Conservation (phyloP, 352 stramenopile genomes). For the Phytopythium sindhum region DNA sequence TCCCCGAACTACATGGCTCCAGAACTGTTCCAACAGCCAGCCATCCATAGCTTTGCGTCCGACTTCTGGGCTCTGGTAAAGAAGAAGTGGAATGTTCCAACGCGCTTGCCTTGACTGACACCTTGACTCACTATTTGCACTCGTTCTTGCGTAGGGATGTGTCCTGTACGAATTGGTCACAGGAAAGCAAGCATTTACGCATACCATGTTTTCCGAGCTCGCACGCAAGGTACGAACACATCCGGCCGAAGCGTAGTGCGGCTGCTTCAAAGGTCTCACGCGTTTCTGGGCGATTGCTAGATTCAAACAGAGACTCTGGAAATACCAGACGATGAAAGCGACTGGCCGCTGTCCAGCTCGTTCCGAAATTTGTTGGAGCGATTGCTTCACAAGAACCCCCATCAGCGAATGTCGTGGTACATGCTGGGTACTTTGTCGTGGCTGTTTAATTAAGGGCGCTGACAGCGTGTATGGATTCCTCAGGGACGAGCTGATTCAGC, state of each 20-base stretch:
- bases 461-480: background rate
- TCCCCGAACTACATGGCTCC: conserved; percentile 92
- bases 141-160: conserved; percentile 44
- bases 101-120: background rate
- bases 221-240: conserved; percentile 44
- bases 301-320: conserved; percentile 62
- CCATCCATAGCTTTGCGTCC: conserved; percentile 87
- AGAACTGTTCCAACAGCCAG: conserved; percentile 84
- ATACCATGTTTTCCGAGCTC: conserved; percentile 71
- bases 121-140: background rate
- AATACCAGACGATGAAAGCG: conserved; percentile 34
- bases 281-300: conserved; percentile 18
- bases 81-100: background rate
- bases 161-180: conserved; percentile 76
- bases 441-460: background rate
- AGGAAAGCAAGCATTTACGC: conserved; percentile 61
- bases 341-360: conserved; percentile 43
- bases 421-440: conserved; percentile 10
- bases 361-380: conserved; percentile 59
- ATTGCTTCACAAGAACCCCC: conserved; percentile 70
- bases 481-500: conserved; percentile 49
- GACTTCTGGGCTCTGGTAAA: conserved; percentile 84
- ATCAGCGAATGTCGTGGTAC: conserved; percentile 74
- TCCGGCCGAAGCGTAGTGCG: background rate
- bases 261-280: background rate